Evolutionary conservation across 805 yeast genomes (phyloP).

Genomic region (Nakazawaea siamensis): DNA sequence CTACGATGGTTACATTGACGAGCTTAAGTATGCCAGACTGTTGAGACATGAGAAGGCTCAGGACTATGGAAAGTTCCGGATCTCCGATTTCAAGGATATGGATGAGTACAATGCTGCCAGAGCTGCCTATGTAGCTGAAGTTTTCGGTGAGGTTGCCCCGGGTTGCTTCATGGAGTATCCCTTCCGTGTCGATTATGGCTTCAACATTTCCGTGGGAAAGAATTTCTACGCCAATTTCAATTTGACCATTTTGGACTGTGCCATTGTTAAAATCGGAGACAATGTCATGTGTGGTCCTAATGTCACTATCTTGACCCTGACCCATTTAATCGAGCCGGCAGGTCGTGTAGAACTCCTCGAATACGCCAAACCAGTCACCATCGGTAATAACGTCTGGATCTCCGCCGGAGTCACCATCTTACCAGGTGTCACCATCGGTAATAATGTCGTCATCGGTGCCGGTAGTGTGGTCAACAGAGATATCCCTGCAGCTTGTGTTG

Average conservation of each 20-base stretch:
- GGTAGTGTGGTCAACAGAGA: conserved; percentile 56
- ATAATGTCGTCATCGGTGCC: conserved; percentile 55
- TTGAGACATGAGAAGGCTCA: conserved; percentile 26
- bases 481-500: conserved; percentile 46
- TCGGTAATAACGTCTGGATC: conserved; percentile 65
- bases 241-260: conserved; percentile 46
- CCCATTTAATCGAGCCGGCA: conserved; percentile 28
- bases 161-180: conserved; percentile 47
- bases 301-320: conserved; percentile 50
- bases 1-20: conserved; percentile 14
- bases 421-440: conserved; percentile 64
- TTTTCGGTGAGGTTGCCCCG: conserved; percentile 42
- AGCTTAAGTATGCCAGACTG: conserved; percentile 21
- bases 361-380: conserved; percentile 44
- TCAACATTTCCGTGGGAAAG: conserved; percentile 49
- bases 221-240: conserved; percentile 55
- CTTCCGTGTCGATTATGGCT: conserved; percentile 58
- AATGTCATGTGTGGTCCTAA: conserved; percentile 57
- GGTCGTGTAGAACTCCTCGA: conserved; percentile 39
- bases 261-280: conserved; percentile 53
- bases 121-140: conserved; percentile 22
- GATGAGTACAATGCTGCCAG: conserved; percentile 28
- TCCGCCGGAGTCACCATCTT: conserved; percentile 47
- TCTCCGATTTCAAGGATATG: conserved; percentile 24
- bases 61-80: conserved; percentile 26